Base-by-base conservation (phyloP, 1,139 yeast species). In the Magnusiomyces paraingens region DNA sequence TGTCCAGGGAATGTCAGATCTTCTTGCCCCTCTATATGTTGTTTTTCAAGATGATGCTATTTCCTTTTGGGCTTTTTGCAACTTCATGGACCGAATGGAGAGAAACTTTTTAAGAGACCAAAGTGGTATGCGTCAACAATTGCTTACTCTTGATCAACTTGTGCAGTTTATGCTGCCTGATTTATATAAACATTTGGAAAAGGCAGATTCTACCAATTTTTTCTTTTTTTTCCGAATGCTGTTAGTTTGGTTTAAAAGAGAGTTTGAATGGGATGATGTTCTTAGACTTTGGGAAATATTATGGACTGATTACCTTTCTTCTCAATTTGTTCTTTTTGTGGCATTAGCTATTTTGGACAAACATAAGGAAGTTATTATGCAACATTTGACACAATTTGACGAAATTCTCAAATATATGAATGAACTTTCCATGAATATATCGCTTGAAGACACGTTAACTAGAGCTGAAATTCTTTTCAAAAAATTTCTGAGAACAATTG, bases 1-100 rank as follows among this genome's bases (percentile, higher is more conserved):
- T 65, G 96, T 93, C 21, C 99, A 93, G 71, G 99, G 99, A 1
- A 93, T 93, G 99, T 84, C 95, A 8, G 99, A 93, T 68, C 73
- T 93, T 53, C 73, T 94, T 43, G 85, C 96, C 0, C 98, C 98
- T 0, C 70, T 93, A 4, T 94, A 90, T 66, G 86, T 83, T 46
- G 78, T 82, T 6, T 72, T 88, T 46, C 82, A 83, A 64, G 95
- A 91, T 67, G 97, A 91, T 62, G 75, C 84, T 0, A 65, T 89
- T 36, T 76, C 95, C 2, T 93, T 93, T 67, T 90, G 96, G 95
- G 85, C 93, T 17, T 93, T 93, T 72, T 76, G 82, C 18, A 81
- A 83, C 49, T 88, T 89, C 62, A 93, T 94, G 99, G 90, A 87
- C 51, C 75, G 95, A 55, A 90, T 93, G 98, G 97, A 93, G 68